Evolutionary conservation across 805 yeast species (phyloP), one percentile per base, ranked within the genome.

Genomic region (Wickerhamiella shivajii): DNA sequence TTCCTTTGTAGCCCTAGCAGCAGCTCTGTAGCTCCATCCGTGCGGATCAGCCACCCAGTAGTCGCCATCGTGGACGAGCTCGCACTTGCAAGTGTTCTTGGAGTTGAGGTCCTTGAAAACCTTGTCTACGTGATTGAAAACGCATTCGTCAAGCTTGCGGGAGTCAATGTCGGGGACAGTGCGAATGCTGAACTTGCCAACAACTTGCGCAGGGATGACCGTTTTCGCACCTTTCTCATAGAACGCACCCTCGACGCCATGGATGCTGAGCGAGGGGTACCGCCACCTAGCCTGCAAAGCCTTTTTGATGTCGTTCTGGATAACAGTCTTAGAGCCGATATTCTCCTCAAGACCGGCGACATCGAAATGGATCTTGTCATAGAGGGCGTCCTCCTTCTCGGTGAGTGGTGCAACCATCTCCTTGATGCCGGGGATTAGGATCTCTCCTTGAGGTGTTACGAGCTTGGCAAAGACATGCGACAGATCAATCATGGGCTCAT

Each of bases 231-330:
- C 99, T 29, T 78, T 69, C 27, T 79, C 87, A 30, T 77, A 75
- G 58, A 90, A 90, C 5, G 97, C 99, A 43, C 98, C 98, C 61
- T 90, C 98, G 36, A 90, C 69, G 46, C 99, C 99, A 59, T 90
- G 99, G 44, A 90, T 58, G 2, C 97, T 85, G 49, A 90, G 66
- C 6, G 97, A 83, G 37, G 99, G 99, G 61, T 67, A 84, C 67
- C 99, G 77, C 99, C 99, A 90, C 69, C 98, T 75, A 59, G 85
- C 96, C 78, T 84, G 87, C 50, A 90, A 69, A 39, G 93, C 84
- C 39, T 75, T 77, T 61, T 83, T 74, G 60, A 83, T 80, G 55
- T 68, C 67, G 42, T 71, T 66, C 61, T 75, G 76, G 39, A 85
- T 65, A 23, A 84, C 72, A 29, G 95, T 84, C 43, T 81, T 55